Conservation (phyloP, 495 filamentous ascomycete genomes). For the Podospora conica region DNA sequence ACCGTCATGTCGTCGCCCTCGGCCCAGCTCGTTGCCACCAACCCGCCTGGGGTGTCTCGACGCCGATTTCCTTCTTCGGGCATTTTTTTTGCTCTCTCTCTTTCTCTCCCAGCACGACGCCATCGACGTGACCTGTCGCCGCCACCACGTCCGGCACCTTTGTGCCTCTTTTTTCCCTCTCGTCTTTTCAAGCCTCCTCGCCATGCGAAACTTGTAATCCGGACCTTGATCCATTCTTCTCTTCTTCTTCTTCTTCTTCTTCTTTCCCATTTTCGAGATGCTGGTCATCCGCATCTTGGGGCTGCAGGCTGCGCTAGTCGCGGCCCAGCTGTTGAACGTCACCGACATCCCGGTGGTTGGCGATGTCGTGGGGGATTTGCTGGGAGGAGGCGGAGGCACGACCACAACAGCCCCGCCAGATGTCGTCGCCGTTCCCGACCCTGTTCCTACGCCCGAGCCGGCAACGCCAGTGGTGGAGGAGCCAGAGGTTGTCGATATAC, state of each 20-base stretch:
- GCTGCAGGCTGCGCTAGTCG: conserved; percentile 23
- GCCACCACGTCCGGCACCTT: neutral
- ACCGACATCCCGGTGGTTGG: conserved; percentile 1
- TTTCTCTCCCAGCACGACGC: conserved; percentile 5
- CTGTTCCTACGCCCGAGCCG: conserved; percentile 1
- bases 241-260: conserved; percentile 2
- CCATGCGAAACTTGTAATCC: neutral
- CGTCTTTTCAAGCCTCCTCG: conserved; percentile 2
- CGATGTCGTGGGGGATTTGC: neutral
- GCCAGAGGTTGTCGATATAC: neutral
- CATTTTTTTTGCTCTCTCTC: neutral
- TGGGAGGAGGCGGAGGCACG: conserved; percentile 5
- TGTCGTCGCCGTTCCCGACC: neutral
- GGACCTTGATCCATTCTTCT: neutral
- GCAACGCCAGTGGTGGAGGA: neutral
- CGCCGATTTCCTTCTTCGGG: neutral
- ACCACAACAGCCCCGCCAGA: neutral
- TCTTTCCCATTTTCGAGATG: conserved; percentile 15
- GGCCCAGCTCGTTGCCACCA: neutral
- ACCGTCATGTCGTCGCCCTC: neutral
- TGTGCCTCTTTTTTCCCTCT: neutral
- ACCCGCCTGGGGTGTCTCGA: neutral
- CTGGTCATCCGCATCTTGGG: conserved; percentile 28
- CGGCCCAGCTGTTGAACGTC: conserved; percentile 18
- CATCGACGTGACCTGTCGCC: conserved; percentile 9